Conservation (phyloP, 2,329 filamentous ascomycete genomes). For the Aaosphaeria arxii region DNA sequence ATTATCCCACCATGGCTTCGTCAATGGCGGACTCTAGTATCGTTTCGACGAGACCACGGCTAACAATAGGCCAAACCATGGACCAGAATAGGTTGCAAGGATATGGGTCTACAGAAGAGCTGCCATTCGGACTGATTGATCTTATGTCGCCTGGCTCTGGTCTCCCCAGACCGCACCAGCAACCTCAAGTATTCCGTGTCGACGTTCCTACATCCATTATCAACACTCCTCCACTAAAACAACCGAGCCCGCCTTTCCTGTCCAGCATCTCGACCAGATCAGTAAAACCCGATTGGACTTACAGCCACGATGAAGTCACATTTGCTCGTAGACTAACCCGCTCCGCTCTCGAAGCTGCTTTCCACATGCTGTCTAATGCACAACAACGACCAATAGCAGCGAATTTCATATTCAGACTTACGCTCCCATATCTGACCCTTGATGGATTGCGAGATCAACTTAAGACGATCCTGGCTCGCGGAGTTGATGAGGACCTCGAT, state of each 20-base stretch:
- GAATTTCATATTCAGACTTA: conserved; percentile 65
- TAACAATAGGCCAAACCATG: conserved; percentile 14
- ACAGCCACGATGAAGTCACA: conserved; percentile 61
- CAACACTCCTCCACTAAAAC: conserved; percentile 22
- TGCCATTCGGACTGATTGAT: conserved; percentile 31
- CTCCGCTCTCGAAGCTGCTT: conserved; percentile 60
- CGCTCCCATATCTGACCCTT: conserved; percentile 55
- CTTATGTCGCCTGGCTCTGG: conserved; percentile 4
- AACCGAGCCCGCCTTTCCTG: conserved; percentile 19
- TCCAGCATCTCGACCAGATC: conserved; percentile 25
- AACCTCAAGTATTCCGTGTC: conserved; percentile 30
- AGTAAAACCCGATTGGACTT: conserved; percentile 47
- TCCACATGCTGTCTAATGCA: conserved; percentile 55
- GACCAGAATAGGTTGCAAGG: conserved; percentile 15
- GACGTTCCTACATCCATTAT: conserved; percentile 21
- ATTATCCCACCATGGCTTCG: background rate
- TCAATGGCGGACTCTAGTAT: conserved; percentile 1
- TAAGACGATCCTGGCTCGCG: conserved; percentile 36
- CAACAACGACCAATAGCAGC: conserved; percentile 22
- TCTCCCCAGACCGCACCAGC: background rate
- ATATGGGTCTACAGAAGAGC: conserved; percentile 2
- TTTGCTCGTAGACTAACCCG: conserved; percentile 72
- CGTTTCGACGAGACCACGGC: conserved; percentile 6
- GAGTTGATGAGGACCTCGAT: conserved; percentile 51
- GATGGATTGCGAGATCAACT: conserved; percentile 42